A percentile compares a stretch with the other conserved stretches of the same genome.
phyloP scores from a whole-genome alignment of 1,139 yeast genomes.

The Petasospora rhodanensis region DNA sequence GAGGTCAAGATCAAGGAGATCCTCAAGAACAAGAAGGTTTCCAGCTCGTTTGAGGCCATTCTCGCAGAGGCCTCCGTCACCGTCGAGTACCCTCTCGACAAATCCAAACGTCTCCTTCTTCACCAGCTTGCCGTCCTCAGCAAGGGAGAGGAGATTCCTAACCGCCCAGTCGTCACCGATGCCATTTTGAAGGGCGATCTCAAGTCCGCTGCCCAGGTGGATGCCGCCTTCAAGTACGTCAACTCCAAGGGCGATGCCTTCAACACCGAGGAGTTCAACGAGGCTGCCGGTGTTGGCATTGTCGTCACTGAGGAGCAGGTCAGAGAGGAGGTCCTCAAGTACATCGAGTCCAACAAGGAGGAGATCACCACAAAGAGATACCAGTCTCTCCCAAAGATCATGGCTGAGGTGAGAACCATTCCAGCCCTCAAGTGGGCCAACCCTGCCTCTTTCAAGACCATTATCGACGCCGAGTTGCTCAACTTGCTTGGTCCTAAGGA shows the following conservation, averaged over 20 bases:
- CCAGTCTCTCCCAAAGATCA: slow-evolving; percentile 64
- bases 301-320: slow-evolving; percentile 66
- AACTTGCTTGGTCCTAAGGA: slow-evolving; percentile 87
- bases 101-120: slow-evolving; percentile 55
- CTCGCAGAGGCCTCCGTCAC: slow-evolving; percentile 38
- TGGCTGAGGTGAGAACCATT: slow-evolving; percentile 71
- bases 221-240: slow-evolving; percentile 76
- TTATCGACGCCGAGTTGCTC: slow-evolving; percentile 71
- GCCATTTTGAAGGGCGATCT: slow-evolving; percentile 64
- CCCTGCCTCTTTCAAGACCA: slow-evolving; percentile 80
- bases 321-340: slow-evolving; percentile 49
- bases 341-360: slow-evolving; percentile 52
- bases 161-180: slow-evolving; percentile 48
- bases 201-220: slow-evolving; percentile 65
- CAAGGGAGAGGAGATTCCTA: slow-evolving; percentile 37
- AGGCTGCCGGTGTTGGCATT: slow-evolving; percentile 77
- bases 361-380: slow-evolving; percentile 71
- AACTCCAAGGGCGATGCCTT: slow-evolving; percentile 40
- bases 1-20: slow-evolving; percentile 72
- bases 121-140: slow-evolving; percentile 73
- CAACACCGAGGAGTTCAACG: slow-evolving; percentile 46
- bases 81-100: slow-evolving; percentile 35
- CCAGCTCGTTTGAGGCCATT: slow-evolving; percentile 60
- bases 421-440: slow-evolving; percentile 88
- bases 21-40: slow-evolving; percentile 78